phyloP scores from a whole-genome alignment of 352 stramenopile species.

The Pythium grandisporangium region DNA sequence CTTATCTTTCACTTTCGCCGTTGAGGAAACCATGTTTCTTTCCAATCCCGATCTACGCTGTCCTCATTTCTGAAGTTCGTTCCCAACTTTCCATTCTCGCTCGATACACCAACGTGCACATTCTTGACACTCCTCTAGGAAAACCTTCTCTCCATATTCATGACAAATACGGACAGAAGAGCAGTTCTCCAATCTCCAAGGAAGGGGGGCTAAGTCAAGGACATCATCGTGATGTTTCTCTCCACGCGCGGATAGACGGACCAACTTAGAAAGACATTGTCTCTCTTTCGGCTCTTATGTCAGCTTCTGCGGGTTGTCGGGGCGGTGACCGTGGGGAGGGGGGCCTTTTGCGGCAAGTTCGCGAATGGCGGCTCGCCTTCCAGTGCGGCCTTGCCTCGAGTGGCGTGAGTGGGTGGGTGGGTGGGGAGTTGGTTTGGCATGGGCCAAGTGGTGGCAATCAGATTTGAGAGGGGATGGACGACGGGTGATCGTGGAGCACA shows the following conservation, averaged over 20 bases:
- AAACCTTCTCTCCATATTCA: conserved; percentile 47
- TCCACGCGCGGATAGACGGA: conserved; percentile 30
- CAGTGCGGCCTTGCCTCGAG: no score
- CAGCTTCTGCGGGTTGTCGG: conserved; percentile 62
- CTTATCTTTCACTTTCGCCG: conserved; percentile 64
- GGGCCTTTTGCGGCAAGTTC: conserved; percentile 60
- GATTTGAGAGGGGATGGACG: no score
- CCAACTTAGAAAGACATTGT: conserved; percentile 88
- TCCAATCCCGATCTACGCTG: conserved; percentile 61
- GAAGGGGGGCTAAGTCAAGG: conserved; percentile 26
- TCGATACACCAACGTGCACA: no score
- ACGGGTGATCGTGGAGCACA: no score
- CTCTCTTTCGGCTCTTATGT: conserved; percentile 70
- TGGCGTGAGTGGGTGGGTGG: no score
- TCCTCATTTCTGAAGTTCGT: conserved; percentile 72
- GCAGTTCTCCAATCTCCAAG: no score
- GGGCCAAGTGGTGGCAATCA: conserved; percentile 1
- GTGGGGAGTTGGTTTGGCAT: conserved; percentile 6
- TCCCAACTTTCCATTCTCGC: conserved; percentile 26
- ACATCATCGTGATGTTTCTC: conserved; percentile 65
- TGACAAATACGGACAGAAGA: conserved; percentile 58
- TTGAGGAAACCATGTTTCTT: conserved; percentile 76
- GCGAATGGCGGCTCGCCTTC: conserved; percentile 49
- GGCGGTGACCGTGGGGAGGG: conserved; percentile 28
- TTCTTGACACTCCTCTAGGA: no score